Evolutionary conservation across 441 rosid genomes (phyloP).

Genomic region (Pelargonium citronellum): DNA sequence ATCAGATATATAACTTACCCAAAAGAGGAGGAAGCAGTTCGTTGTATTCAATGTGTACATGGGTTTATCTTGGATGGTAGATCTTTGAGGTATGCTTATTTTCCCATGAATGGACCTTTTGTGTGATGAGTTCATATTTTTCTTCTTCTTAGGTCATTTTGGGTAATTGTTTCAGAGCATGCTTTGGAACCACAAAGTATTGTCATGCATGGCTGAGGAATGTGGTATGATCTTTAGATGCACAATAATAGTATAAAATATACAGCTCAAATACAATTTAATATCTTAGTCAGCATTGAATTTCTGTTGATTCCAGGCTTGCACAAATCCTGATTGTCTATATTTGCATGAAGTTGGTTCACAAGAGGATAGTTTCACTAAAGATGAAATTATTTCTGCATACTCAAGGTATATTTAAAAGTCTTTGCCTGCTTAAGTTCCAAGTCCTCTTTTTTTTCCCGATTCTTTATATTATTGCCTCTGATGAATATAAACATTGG

Average conservation of each 20-base stretch:
- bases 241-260: neutral
- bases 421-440: neutral
- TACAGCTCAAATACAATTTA: neutral
- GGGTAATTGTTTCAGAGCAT: conserved; percentile 37
- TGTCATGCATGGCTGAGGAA: conserved; percentile 75
- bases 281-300: conserved; percentile 13
- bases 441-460: too few relatives aligned
- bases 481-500: neutral
- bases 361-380: conserved; percentile 83
- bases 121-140: conserved; percentile 6
- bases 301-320: conserved; percentile 48
- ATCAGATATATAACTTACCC: conserved; percentile 51
- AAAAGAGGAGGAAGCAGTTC: conserved; percentile 60
- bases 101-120: neutral
- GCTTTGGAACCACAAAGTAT: conserved; percentile 69
- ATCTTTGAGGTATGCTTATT: conserved; percentile 42
- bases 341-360: conserved; percentile 89
- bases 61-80: conserved; percentile 49
- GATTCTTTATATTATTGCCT: neutral
- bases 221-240: conserved; percentile 29
- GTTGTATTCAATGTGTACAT: conserved; percentile 55
- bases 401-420: conserved; percentile 48
- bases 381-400: conserved; percentile 79
- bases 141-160: conserved; percentile 12
- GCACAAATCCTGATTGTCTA: conserved; percentile 81